phyloP scores from a whole-genome alignment of 75 land plant species.

The Chamaecyparis obtusa region DNA sequence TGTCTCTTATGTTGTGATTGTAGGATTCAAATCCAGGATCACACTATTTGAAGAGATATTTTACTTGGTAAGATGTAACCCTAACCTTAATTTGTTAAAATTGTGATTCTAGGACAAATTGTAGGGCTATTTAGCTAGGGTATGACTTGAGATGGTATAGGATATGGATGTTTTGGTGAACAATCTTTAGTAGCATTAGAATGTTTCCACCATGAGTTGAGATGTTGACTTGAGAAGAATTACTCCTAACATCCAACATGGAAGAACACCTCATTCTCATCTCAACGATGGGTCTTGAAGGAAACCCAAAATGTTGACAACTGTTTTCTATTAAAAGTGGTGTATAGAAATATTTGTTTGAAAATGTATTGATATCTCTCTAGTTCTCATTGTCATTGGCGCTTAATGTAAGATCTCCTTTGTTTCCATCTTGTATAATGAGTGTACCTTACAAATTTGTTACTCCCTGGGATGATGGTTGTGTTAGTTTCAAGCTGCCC shows the following conservation, averaged over 20 bases:
- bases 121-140: too few relatives aligned
- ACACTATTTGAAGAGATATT: too few relatives aligned
- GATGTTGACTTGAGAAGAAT: not conserved
- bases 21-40: too few relatives aligned
- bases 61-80: too few relatives aligned
- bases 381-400: not conserved
- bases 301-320: not conserved
- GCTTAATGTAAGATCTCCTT: not conserved
- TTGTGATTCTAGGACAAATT: too few relatives aligned
- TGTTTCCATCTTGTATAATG: not conserved
- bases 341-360: not conserved
- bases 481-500: too few relatives aligned
- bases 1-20: too few relatives aligned
- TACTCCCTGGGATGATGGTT: not conserved
- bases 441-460: not conserved
- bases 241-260: not conserved
- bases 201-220: not conserved
- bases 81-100: too few relatives aligned
- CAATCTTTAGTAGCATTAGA: not conserved
- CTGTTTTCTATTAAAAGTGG: too few relatives aligned
- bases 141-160: not conserved
- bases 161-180: not conserved
- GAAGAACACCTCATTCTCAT: not conserved
- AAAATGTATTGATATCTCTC: not conserved
- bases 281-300: not conserved